Base-by-base conservation (phyloP, 2,329 filamentous ascomycete species). In the Teratosphaeria gauchensis region DNA sequence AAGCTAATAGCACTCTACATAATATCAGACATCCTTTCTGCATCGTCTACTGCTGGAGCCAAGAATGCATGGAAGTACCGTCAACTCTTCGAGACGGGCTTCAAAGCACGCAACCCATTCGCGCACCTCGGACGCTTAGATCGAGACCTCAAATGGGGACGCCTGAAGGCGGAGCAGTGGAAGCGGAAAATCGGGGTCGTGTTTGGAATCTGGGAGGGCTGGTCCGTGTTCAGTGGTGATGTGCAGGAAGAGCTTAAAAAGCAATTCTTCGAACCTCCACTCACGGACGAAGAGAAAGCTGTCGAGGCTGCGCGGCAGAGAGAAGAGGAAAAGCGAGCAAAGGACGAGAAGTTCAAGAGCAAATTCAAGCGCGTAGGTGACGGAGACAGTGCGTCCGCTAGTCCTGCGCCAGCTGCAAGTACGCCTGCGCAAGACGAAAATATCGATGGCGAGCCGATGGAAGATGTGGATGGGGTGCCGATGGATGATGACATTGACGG, bases 21-120 rank as follows among this genome's bases (percentile, higher is more conserved):
- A 56, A 81, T 89, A 55, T 85, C 81, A 32, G 92, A 96, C 70
- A 87, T 96, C 53, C 79, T 95, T 12, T 89, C 88, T 0, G 88
- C 89, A 0, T 89, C 87, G 0, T 80, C 82, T 4, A 90, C 86
- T 9, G 88, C 87, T 63, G 87, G 86, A 1, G 85, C 92, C 28
- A 85, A 89, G 1, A 89, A 92, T 70, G 89, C 89, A 2, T 96
- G 91, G 89, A 86, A 90, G 56, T 96, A 91, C 69, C 81, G 91
- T 24, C 85, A 88, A 64, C 80, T 92, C 2, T 90, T 96, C 62
- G 90, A 95, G 70, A 78, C 79, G 0, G 84, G 87, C 0, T 78
- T 96, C 28, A 84, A 83, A 32, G 76, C 82, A 8, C 82, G 84
- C 58, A 82, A 84, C 59, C 84, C 86, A 0, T 95, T 96, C 67